These are phyloP conservation scores for Phytophthora quininea DNA, from an alignment of 352 stramenopile genomes.

Conservation along the genomic window DNA sequence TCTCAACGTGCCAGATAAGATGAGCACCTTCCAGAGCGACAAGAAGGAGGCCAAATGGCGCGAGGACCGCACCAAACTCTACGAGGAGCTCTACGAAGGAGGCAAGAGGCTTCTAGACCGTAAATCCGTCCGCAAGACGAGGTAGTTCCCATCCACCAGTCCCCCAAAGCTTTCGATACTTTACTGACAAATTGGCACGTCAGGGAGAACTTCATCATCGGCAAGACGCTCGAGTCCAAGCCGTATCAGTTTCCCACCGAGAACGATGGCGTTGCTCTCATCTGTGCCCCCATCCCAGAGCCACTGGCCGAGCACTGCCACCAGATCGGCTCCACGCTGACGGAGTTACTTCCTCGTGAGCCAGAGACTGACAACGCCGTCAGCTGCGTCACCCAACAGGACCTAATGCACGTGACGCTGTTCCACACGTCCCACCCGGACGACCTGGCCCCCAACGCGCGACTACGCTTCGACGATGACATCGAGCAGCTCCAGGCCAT, in stretches of 20 bases:
- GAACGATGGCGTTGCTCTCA: constrained; percentile 53
- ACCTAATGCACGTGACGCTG: constrained; percentile 81
- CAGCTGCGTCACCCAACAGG: constrained; percentile 64
- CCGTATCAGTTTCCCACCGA: constrained; percentile 52
- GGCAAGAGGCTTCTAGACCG: constrained; percentile 46
- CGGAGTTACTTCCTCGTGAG: constrained; percentile 46
- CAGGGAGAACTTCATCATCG: constrained; percentile 43
- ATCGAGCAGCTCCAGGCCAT: constrained; percentile 51
- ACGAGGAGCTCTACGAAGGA: constrained; percentile 40
- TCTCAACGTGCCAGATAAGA: constrained; percentile 1
- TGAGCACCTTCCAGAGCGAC: constrained; percentile 22
- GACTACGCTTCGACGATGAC: constrained; percentile 41
- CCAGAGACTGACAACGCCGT: constrained; percentile 37
- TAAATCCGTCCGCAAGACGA: constrained; percentile 41
- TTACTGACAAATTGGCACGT: background rate
- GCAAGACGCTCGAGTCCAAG: constrained; percentile 48
- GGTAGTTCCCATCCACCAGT: constrained; percentile 13
- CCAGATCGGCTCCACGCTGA: constrained; percentile 47
- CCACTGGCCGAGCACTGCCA: constrained; percentile 47
- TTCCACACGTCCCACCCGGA: constrained; percentile 81
- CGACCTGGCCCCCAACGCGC: constrained; percentile 53
- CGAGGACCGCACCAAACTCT: constrained; percentile 44
- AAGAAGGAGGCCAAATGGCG: constrained; percentile 50
- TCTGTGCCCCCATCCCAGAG: constrained; percentile 49
- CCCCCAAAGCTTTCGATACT: background rate